A percentile compares a stretch with the other conserved stretches of the same genome.
phyloP scores from a whole-genome alignment of 2,329 filamentous ascomycete genomes.

The Penicillium freii region DNA sequence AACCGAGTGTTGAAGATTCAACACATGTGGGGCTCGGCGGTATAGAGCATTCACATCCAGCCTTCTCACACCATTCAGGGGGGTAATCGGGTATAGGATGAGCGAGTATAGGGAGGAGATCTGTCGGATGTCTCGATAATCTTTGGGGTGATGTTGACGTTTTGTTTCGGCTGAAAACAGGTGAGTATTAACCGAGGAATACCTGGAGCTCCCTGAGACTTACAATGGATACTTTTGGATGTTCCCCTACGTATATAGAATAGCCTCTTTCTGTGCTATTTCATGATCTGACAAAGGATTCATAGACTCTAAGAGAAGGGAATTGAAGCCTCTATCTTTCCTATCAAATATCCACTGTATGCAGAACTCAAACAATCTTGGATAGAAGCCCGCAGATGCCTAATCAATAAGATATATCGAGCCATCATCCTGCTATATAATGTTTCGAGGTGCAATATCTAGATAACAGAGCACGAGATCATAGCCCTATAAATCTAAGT shows the following conservation, averaged over 20 bases:
- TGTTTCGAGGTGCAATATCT: constrained; percentile 21
- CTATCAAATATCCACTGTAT: constrained; percentile 10
- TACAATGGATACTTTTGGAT: constrained; percentile 11
- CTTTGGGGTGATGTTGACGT: not conserved
- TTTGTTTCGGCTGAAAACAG: not conserved
- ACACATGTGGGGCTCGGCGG: not conserved
- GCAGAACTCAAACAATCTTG: constrained; percentile 24
- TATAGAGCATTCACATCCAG: not conserved
- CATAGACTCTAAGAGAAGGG: constrained; percentile 5
- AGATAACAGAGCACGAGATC: constrained; percentile 16
- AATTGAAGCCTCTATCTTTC: constrained; percentile 6
- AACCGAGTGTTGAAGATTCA: not conserved
- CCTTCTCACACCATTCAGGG: not conserved
- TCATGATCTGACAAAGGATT: not conserved
- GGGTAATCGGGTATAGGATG: not conserved
- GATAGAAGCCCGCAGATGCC: constrained; percentile 26
- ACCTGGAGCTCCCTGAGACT: not conserved
- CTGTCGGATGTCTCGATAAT: not conserved
- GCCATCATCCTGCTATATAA: constrained; percentile 23
- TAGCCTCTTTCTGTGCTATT: constrained; percentile 4
- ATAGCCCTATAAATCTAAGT: not conserved
- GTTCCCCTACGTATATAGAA: constrained; percentile 6
- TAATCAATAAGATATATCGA: constrained; percentile 26
- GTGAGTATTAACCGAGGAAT: not conserved
- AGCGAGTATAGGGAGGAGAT: not conserved